Percentiles rank a stretch among this genome's conserved stretches.
phyloP scores from a whole-genome alignment of 2,329 filamentous ascomycete species.

The Rachicladosporium sp. region DNA sequence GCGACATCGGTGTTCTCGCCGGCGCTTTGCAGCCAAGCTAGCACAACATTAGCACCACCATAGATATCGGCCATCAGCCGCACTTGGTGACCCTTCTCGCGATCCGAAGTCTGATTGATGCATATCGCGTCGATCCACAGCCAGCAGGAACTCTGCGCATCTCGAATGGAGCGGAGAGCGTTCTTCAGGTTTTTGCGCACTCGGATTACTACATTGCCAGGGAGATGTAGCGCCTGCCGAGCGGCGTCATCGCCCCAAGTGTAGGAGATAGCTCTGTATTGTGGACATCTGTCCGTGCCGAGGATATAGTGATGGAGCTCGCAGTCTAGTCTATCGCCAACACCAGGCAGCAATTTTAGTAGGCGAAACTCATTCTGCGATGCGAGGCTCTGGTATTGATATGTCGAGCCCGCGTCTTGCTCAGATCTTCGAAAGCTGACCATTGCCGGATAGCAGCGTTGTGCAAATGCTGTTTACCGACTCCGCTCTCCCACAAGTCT shows the following conservation, averaged over 20 bases:
- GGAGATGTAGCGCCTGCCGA: no score
- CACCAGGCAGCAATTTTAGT: neutral
- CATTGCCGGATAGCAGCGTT: no score
- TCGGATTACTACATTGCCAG: no score
- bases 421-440: no score
- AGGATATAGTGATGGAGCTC: neutral
- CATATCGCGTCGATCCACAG: conserved; percentile 6
- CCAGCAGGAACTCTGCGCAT: neutral
- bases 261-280: neutral
- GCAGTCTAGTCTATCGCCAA: neutral
- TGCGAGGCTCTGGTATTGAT: neutral
- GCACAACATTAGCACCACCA: neutral
- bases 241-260: neutral
- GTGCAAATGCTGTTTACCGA: no score
- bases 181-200: no score
- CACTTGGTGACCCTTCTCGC: conserved; percentile 3
- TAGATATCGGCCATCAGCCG: conserved; percentile 2
- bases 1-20: neutral
- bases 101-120: conserved; percentile 3
- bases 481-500: no score
- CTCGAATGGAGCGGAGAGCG: no score
- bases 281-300: neutral
- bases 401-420: neutral
- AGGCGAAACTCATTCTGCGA: neutral
- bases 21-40: conserved; percentile 2